Evolutionary conservation across 306 rosid genomes (phyloP).

Genomic region (Sechiopsis laciniata): DNA sequence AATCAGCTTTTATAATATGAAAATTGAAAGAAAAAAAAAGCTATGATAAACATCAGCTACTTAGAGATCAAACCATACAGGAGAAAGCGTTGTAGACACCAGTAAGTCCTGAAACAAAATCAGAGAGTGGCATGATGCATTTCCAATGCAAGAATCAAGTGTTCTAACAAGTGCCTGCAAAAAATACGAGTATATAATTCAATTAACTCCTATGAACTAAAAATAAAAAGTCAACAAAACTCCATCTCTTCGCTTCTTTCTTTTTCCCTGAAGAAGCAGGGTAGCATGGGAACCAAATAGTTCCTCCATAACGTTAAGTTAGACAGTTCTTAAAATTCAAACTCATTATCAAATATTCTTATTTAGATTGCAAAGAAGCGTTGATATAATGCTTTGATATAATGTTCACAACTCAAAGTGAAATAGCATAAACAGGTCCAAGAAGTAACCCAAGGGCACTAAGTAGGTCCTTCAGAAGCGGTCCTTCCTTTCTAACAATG

Average conservation of each 20-base stretch:
- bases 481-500: not conserved
- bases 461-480: not conserved
- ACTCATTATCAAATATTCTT: not conserved
- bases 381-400: not conserved
- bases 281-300: not conserved
- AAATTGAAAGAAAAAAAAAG: not conserved
- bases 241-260: not conserved
- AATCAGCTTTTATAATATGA: not conserved
- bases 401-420: not conserved
- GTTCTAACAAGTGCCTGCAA: conserved; percentile 82
- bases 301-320: not conserved
- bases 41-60: conserved; percentile 12
- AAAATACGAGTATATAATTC: conserved; percentile 18
- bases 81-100: conserved; percentile 91
- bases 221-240: conserved; percentile 9
- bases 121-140: conserved; percentile 66
- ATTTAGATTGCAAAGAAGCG: not conserved
- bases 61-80: conserved; percentile 61
- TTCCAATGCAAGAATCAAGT: conserved; percentile 76
- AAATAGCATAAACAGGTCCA: not conserved
- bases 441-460: conserved; percentile 5
- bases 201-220: conserved; percentile 21
- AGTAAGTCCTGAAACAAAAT: conserved; percentile 85
- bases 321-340: not conserved
- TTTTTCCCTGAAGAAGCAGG: not conserved